These are phyloP conservation scores for Fusarium sp. DNA, from an alignment of 2,329 filamentous ascomycete genomes.

Conservation along the genomic window DNA sequence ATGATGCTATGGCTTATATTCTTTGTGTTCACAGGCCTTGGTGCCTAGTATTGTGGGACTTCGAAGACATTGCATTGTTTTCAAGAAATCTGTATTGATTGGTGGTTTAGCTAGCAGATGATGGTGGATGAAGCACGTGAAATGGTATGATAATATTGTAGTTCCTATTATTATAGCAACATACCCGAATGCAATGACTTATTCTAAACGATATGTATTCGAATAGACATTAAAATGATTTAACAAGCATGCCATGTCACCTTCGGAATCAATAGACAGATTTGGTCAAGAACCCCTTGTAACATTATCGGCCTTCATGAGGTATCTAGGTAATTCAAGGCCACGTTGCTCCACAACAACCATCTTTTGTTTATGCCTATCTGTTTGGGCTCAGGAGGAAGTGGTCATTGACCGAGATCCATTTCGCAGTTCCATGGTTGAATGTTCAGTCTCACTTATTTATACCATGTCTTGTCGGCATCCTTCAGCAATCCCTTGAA, in stretches of 20 bases:
- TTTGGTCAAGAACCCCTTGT: background rate
- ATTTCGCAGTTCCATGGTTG: background rate
- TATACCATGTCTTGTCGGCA: constrained; percentile 5
- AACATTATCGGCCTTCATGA: background rate
- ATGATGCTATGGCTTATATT: background rate
- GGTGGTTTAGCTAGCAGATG: constrained; percentile 14
- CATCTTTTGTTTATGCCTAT: background rate
- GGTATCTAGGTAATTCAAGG: background rate
- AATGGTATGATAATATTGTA: constrained; percentile 24
- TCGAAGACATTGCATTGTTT: background rate
- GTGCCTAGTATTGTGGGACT: background rate
- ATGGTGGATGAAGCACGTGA: constrained; percentile 23
- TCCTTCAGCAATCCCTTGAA: background rate
- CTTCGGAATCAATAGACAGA: background rate
- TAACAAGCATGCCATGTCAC: rapidly evolving
- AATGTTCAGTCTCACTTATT: background rate
- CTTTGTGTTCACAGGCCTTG: background rate
- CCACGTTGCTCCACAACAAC: no score
- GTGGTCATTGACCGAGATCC: no score
- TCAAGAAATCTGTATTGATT: constrained; percentile 23
- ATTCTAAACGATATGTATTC: background rate
- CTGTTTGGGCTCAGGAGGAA: background rate
- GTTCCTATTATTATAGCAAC: constrained; percentile 25
- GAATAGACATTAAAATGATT: background rate
- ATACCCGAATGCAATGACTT: background rate